phyloP scores from a whole-genome alignment of 345 rosid genomes.

The Dovyalis caffra region DNA sequence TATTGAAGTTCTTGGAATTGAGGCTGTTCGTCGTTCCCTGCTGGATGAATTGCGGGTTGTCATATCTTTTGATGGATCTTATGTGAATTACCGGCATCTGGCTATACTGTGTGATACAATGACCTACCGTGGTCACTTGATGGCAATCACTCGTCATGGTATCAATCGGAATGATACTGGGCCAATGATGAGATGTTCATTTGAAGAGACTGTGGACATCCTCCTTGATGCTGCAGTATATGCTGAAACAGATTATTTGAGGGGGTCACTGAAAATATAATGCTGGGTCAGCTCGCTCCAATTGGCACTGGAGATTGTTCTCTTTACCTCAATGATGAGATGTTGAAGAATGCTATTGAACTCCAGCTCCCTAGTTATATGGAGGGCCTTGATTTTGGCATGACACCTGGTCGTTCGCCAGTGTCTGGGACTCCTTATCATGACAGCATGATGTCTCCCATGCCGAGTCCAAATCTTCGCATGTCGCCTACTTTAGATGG shows the following conservation, averaged over 20 bases:
- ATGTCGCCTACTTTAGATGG: conserved; percentile 81
- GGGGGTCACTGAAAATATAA: conserved; percentile 94
- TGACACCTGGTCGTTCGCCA: conserved; percentile 93
- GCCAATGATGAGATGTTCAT: conserved; percentile 96
- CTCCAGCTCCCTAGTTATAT: conserved; percentile 97
- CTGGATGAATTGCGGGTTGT: conserved; percentile 94
- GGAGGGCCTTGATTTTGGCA: conserved; percentile 85
- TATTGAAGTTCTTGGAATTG: conserved; percentile 95
- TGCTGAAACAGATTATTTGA: conserved; percentile 79
- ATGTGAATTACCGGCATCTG: conserved; percentile 93
- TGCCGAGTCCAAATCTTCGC: conserved; percentile 76
- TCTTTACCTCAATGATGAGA: conserved; percentile 87
- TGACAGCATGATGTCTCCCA: conserved; percentile 96
- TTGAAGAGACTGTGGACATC: conserved; percentile 98
- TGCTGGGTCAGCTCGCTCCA: conserved; percentile 97
- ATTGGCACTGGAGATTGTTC: conserved; percentile 92
- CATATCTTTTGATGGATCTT: conserved; percentile 96
- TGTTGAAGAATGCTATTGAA: conserved; percentile 96
- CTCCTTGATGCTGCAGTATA: conserved; percentile 96
- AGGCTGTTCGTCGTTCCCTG: conserved; percentile 92
- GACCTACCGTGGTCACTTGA: conserved; percentile 97
- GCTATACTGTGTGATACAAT: conserved; percentile 97
- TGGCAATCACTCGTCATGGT: conserved; percentile 99
- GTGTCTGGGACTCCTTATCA: conserved; percentile 90
- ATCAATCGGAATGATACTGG: conserved; percentile 96